phyloP scores from a whole-genome alignment of 2,329 filamentous ascomycete genomes.

The Lachnellula suecica region DNA sequence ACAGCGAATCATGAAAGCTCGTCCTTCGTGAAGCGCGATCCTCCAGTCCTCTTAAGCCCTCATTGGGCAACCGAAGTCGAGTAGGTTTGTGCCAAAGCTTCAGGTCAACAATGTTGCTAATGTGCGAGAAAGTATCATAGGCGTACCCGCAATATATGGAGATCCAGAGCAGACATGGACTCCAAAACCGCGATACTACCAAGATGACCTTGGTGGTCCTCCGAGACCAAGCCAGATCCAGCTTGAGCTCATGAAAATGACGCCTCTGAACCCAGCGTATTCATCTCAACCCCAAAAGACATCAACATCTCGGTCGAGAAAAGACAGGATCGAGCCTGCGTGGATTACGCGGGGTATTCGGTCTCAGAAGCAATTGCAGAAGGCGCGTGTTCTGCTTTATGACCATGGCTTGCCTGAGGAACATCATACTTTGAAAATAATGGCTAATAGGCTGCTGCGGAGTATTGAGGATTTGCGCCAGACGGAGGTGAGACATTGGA shows the following conservation, averaged over 20 bases:
- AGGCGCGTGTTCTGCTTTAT: conserved; percentile 10
- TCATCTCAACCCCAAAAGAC: not conserved
- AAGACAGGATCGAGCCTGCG: not conserved
- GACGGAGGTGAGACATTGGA: not conserved
- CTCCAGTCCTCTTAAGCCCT: not conserved
- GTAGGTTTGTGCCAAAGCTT: not conserved
- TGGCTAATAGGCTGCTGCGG: not conserved
- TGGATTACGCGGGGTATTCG: conserved; percentile 3
- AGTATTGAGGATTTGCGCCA: conserved; percentile 3
- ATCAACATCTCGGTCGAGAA: conserved; percentile 1
- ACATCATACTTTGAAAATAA: conserved; percentile 5
- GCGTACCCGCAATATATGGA: conserved; percentile 3
- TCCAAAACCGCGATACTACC: conserved; percentile 1
- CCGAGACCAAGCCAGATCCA: not conserved
- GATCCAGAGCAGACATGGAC: conserved; percentile 4
- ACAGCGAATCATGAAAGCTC: not conserved
- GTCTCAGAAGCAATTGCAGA: not conserved
- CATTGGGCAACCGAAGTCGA: not conserved
- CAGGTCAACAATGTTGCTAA: not conserved
- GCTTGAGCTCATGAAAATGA: not conserved
- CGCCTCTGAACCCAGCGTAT: not conserved
- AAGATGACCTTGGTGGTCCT: not conserved
- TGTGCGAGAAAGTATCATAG: not conserved
- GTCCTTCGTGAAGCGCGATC: conserved; percentile 3
- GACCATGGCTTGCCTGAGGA: conserved; percentile 6